phyloP scores from a whole-genome alignment of 768 basidiomycete species.

The Naematelia aurantialba region DNA sequence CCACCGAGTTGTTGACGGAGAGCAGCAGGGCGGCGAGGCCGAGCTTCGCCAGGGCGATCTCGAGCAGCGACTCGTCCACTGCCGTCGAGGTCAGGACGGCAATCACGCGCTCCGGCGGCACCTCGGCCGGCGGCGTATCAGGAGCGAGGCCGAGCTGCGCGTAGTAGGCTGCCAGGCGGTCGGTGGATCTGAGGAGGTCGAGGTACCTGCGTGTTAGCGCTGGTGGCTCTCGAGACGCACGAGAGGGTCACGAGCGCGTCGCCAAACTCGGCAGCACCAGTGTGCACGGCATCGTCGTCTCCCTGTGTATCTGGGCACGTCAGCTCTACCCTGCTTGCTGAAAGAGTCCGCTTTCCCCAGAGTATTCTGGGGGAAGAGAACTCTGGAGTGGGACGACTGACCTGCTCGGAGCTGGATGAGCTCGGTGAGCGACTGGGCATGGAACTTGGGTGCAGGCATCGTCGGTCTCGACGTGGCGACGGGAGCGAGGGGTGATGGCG shows the following conservation, averaged over 20 bases:
- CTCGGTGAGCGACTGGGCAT: conserved; percentile 37
- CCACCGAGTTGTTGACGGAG: conserved; percentile 56
- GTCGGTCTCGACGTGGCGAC: conserved; percentile 3
- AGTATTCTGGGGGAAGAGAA: no score
- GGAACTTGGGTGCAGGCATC: conserved; percentile 41
- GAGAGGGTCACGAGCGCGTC: conserved; percentile 43
- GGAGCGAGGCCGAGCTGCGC: conserved; percentile 38
- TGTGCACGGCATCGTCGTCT: conserved; percentile 42
- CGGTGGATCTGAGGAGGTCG: conserved; percentile 29
- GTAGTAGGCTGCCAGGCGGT: conserved; percentile 38
- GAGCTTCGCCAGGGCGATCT: conserved; percentile 54
- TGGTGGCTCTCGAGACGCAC: conserved; percentile 17
- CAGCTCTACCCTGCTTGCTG: no score
- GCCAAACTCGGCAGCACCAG: conserved; percentile 47
- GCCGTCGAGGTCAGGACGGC: conserved; percentile 53
- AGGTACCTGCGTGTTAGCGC: conserved; percentile 24
- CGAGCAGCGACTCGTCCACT: conserved; percentile 53
- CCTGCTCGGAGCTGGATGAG: conserved; percentile 39
- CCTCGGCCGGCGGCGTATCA: conserved; percentile 21
- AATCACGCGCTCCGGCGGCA: conserved; percentile 50
- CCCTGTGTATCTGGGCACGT: conserved; percentile 32
- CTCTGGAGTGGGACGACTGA: conserved; percentile 6
- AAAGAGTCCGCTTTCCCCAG: background rate
- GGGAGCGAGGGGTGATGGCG: background rate
- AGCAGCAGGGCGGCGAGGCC: conserved; percentile 52